These are phyloP conservation scores for Gossypium turneri DNA, from an alignment of 345 rosid species.

Conservation along the genomic window DNA sequence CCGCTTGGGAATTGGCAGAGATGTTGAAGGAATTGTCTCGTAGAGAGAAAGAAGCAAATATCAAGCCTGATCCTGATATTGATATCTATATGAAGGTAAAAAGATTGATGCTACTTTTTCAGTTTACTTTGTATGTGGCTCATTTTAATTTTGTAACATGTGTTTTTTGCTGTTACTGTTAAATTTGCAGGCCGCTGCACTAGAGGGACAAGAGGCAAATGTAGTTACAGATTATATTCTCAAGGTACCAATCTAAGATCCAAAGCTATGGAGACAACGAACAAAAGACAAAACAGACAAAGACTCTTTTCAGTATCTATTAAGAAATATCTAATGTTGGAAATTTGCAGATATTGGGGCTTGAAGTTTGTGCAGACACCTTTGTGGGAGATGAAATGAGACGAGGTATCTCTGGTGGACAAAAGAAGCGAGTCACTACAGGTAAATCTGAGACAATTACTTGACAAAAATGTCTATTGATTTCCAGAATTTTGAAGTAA, in stretches of 20 bases:
- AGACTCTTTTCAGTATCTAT: background rate
- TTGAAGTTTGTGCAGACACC: slow-evolving; percentile 63
- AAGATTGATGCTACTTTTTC: background rate
- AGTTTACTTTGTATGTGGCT: background rate
- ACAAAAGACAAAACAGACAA: background rate
- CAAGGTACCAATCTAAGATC: slow-evolving; percentile 1
- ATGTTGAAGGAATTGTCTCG: slow-evolving; percentile 8
- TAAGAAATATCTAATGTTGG: background rate
- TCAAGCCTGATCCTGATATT: slow-evolving; percentile 13
- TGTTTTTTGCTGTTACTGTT: background rate
- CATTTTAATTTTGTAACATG: background rate
- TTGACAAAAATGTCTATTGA: background rate
- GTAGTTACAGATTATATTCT: slow-evolving; percentile 16
- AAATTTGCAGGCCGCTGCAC: slow-evolving; percentile 10
- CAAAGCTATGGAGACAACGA: background rate
- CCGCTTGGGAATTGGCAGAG: background rate
- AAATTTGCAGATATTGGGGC: slow-evolving; percentile 47
- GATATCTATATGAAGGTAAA: slow-evolving; percentile 9
- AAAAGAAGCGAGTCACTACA: slow-evolving; percentile 68
- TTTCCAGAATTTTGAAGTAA: background rate
- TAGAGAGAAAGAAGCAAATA: slow-evolving; percentile 9
- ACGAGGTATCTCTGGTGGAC: slow-evolving; percentile 74
- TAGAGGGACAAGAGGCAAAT: slow-evolving; percentile 14
- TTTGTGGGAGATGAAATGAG: slow-evolving; percentile 58
- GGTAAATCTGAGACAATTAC: slow-evolving; percentile 29